Percentiles rank a stretch among this genome's conserved stretches.
Evolutionary conservation across 202 grass and related monocot genomes (phyloP).

Genomic region (Saccharum hybrid): DNA sequence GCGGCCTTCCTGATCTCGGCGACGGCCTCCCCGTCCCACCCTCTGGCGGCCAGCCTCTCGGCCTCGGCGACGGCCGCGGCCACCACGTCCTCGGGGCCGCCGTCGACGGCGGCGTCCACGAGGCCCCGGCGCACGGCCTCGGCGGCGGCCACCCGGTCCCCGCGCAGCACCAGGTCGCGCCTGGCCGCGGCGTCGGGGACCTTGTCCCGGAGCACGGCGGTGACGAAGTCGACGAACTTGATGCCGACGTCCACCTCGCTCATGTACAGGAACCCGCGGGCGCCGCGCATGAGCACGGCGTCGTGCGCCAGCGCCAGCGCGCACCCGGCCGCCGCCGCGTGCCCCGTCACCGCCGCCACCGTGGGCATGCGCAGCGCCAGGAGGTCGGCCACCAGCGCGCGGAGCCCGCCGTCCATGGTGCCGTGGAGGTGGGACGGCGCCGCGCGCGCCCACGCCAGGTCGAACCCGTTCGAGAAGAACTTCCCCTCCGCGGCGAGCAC

Average conservation of each 20-base stretch:
- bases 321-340: conserved; percentile 54
- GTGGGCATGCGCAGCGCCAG: conserved; percentile 64
- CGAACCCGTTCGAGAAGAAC: conserved; percentile 76
- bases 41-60: conserved; percentile 61
- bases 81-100: conserved; percentile 53
- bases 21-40: conserved; percentile 57
- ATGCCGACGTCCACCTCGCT: conserved; percentile 57
- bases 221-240: conserved; percentile 61
- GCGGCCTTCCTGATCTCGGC: conserved; percentile 56
- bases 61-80: conserved; percentile 57
- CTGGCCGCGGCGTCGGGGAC: conserved; percentile 57
- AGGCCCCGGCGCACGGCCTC: conserved; percentile 56
- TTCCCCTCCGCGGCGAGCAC: conserved; percentile 58
- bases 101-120: conserved; percentile 55
- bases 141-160: conserved; percentile 52
- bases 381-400: conserved; percentile 52
- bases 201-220: conserved; percentile 64
- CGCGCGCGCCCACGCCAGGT: conserved; percentile 47
- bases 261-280: conserved; percentile 41
- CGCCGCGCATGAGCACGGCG: conserved; percentile 7
- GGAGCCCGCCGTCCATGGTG: conserved; percentile 33
- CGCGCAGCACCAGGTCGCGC: conserved; percentile 63
- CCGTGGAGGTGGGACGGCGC: conserved; percentile 31
- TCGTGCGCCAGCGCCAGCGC: conserved; percentile 58
- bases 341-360: conserved; percentile 61